phyloP scores from a whole-genome alignment of 441 rosid genomes.

The Euphorbia celastroides region DNA sequence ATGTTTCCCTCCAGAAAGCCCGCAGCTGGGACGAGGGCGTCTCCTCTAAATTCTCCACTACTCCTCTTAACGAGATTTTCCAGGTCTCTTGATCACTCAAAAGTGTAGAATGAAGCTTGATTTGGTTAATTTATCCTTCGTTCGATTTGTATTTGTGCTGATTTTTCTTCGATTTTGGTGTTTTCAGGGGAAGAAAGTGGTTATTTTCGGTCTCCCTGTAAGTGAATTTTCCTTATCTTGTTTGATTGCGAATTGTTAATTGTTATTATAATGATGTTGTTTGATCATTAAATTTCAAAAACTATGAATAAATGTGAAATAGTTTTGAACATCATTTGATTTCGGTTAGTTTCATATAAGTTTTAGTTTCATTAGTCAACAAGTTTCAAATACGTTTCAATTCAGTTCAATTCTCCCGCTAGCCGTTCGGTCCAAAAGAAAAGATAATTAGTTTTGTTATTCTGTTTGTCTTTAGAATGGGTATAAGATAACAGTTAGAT shows the following conservation, averaged over 20 bases:
- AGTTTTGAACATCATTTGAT: too few species aligned
- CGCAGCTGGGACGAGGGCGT: conserved; percentile 88
- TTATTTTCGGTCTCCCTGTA: conserved; percentile 92
- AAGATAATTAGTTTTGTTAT: too few species aligned
- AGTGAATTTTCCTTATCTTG: conserved; percentile 19
- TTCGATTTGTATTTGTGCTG: not conserved
- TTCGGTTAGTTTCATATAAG: too few species aligned
- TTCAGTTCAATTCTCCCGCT: too few species aligned
- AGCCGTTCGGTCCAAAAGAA: too few species aligned
- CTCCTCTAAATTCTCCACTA: conserved; percentile 70
- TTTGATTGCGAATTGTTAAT: not conserved
- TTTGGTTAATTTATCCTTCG: not conserved
- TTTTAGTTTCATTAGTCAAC: too few species aligned
- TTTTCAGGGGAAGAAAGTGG: conserved; percentile 88
- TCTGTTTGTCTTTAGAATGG: not conserved
- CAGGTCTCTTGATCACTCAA: conserved; percentile 32
- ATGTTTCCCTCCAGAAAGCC: conserved; percentile 81
- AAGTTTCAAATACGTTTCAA: too few species aligned
- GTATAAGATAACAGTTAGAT: not conserved
- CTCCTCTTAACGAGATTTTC: conserved; percentile 64
- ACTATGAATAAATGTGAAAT: too few species aligned
- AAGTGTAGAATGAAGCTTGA: not conserved
- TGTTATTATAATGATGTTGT: too few species aligned
- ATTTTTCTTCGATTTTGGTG: conserved; percentile 5
- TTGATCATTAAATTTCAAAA: too few species aligned